Conservation (phyloP, 1,139 yeast species). For the Nakaseomyces glabratus region DNA sequence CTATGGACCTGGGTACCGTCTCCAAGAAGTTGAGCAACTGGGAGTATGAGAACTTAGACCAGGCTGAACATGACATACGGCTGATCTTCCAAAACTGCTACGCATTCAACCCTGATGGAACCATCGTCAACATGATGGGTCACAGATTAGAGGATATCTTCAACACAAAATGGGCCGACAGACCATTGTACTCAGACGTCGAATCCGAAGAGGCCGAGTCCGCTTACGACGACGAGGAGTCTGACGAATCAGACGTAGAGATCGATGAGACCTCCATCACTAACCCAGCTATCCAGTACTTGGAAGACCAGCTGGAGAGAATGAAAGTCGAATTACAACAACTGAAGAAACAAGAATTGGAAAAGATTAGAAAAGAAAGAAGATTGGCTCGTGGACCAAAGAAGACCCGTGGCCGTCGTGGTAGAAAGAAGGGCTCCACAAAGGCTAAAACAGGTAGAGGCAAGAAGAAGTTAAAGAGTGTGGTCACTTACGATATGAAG, state of each 20-base stretch:
- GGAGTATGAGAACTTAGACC: constrained; percentile 81
- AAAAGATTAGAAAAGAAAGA: constrained; percentile 42
- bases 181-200: constrained; percentile 47
- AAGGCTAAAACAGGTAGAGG: constrained; percentile 14
- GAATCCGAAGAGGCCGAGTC: constrained; percentile 25
- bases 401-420: constrained; percentile 15
- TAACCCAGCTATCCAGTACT: constrained; percentile 80
- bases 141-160: constrained; percentile 79
- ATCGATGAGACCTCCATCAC: constrained; percentile 66
- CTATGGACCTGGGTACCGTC: constrained; percentile 92
- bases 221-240: constrained; percentile 30
- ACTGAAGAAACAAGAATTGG: constrained; percentile 67
- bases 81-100: constrained; percentile 84
- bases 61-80: constrained; percentile 74
- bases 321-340: constrained; percentile 80
- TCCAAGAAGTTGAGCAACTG: constrained; percentile 73
- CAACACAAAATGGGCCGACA: constrained; percentile 80
- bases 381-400: constrained; percentile 29
- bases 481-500: constrained; percentile 91
- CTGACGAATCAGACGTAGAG: constrained; percentile 48
- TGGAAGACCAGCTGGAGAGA: constrained; percentile 76
- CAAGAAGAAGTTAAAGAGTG: constrained; percentile 33
- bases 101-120: constrained; percentile 87
- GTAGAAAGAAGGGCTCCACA: constrained; percentile 13
- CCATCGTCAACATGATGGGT: constrained; percentile 94